Evolutionary conservation across 352 stramenopile genomes (phyloP).

Genomic region (Phytopythium oedochilum): DNA sequence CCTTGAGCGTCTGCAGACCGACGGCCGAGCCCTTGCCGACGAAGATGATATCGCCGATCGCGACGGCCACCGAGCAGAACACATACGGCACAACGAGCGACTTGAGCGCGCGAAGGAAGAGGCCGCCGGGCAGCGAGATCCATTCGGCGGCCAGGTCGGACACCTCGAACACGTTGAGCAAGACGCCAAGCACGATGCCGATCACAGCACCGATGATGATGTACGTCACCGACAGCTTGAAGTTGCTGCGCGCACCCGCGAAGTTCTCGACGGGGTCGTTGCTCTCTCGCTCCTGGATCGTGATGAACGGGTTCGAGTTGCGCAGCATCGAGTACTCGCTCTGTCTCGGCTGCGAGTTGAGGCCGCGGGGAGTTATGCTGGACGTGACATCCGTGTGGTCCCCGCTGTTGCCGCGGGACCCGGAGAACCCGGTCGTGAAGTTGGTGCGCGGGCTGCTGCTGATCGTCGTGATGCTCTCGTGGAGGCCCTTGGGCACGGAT

Average conservation of each 20-base stretch:
- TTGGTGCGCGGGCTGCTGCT: constrained; percentile 35
- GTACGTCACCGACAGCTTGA: constrained; percentile 46
- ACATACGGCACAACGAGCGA: constrained; percentile 77
- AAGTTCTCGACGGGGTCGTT: constrained; percentile 20
- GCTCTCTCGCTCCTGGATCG: constrained; percentile 17
- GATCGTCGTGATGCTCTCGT: constrained; percentile 7
- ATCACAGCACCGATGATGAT: constrained; percentile 47
- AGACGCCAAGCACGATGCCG: constrained; percentile 45
- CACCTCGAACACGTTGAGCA: constrained; percentile 36
- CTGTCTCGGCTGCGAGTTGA: not conserved
- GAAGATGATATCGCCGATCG: constrained; percentile 70
- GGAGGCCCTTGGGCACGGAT: not conserved
- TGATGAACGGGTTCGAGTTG: constrained; percentile 24
- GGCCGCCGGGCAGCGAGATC: constrained; percentile 65
- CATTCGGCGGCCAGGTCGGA: constrained; percentile 37
- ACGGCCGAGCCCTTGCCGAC: constrained; percentile 70
- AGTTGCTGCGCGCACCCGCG: constrained; percentile 30
- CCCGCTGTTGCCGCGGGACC: constrained; percentile 32
- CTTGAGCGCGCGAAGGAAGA: constrained; percentile 76
- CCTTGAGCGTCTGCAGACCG: constrained; percentile 52
- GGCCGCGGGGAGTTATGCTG: no score
- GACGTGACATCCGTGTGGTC: not conserved
- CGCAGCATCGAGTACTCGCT: constrained; percentile 32
- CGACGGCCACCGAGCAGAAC: constrained; percentile 75
- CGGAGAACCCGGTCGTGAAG: constrained; percentile 34